Percentiles rank a stretch among this genome's conserved stretches.
Conservation (phyloP, 371 early-diverging fungal species). For the Mucor indicus region DNA sequence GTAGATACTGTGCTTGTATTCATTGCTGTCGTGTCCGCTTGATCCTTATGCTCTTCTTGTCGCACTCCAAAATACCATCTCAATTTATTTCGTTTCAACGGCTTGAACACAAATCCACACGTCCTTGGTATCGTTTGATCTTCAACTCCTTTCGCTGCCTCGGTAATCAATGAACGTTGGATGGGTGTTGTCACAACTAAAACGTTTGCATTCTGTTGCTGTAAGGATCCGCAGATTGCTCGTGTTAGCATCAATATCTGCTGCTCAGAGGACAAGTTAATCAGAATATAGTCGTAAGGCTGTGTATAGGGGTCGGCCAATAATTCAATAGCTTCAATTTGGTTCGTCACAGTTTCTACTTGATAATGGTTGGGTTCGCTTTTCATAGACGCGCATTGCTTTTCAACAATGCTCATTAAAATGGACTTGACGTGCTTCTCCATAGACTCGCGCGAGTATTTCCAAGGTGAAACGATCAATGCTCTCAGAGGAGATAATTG, state of each 20-base stretch:
- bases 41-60: conserved; percentile 14
- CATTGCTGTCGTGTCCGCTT: neutral
- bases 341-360: conserved; percentile 27
- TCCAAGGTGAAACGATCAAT: conserved; percentile 43
- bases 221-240: conserved; percentile 32
- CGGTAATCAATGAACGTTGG: conserved; percentile 55
- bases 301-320: conserved; percentile 27
- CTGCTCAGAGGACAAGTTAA: conserved; percentile 49
- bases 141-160: conserved; percentile 36
- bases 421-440: conserved; percentile 40
- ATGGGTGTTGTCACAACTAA: conserved; percentile 60
- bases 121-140: conserved; percentile 32
- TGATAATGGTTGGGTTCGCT: neutral
- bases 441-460: conserved; percentile 33
- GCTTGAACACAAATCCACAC: conserved; percentile 62
- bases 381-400: no score
- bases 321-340: conserved; percentile 30
- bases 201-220: conserved; percentile 41
- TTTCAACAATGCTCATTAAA: conserved; percentile 14
- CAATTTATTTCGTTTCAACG: conserved; percentile 53
- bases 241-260: conserved; percentile 45
- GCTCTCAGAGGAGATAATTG: conserved; percentile 28
- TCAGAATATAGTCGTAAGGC: conserved; percentile 49
- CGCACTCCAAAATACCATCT: conserved; percentile 52
- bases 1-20: conserved; percentile 14